A percentile compares a stretch with the other conserved stretches of the same genome.
phyloP scores from a whole-genome alignment of 2,329 filamentous ascomycete genomes.

The Colletotrichum sp. region DNA sequence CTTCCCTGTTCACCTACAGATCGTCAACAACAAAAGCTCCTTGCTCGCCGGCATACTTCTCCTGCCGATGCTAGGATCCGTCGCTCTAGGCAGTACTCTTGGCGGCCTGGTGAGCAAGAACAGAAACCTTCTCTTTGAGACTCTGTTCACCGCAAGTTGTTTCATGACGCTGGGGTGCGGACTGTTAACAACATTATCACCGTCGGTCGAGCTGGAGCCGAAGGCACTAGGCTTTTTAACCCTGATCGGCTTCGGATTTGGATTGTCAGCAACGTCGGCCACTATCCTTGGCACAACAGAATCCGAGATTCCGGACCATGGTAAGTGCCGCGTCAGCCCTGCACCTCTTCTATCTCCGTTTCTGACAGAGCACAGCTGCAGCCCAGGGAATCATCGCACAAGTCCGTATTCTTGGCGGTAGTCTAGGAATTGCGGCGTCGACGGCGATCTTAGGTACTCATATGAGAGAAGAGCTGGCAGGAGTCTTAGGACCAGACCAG shows the following conservation, averaged over 20 bases:
- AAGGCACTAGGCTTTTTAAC: conserved; percentile 55
- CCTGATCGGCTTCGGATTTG: conserved; percentile 59
- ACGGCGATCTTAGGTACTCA: conserved; percentile 47
- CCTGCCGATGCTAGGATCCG: conserved; percentile 56
- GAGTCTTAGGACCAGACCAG: conserved; percentile 31
- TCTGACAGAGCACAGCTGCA: conserved; percentile 40
- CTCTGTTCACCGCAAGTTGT: conserved; percentile 44
- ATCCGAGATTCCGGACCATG: conserved; percentile 49
- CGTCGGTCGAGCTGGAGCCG: conserved; percentile 38
- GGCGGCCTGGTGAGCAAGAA: conserved; percentile 47
- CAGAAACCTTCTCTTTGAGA: conserved; percentile 48
- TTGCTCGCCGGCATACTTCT: conserved; percentile 56
- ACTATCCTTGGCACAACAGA: conserved; percentile 51
- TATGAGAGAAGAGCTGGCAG: conserved; percentile 32
- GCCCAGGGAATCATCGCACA: conserved; percentile 60
- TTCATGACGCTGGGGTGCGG: conserved; percentile 53
- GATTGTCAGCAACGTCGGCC: conserved; percentile 50
- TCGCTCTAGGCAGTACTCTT: conserved; percentile 49
- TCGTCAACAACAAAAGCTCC: conserved; percentile 52
- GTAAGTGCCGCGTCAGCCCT: conserved; percentile 33
- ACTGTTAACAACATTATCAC: conserved; percentile 43
- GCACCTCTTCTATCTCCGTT: not conserved
- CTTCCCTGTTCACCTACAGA: conserved; percentile 54
- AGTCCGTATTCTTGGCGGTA: conserved; percentile 56
- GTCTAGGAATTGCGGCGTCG: conserved; percentile 58